A percentile compares a stretch with the other conserved stretches of the same genome.
These are phyloP conservation scores for Gypsophila paniculata DNA, from an alignment of 179 eudicot genomes.

Conservation along the genomic window DNA sequence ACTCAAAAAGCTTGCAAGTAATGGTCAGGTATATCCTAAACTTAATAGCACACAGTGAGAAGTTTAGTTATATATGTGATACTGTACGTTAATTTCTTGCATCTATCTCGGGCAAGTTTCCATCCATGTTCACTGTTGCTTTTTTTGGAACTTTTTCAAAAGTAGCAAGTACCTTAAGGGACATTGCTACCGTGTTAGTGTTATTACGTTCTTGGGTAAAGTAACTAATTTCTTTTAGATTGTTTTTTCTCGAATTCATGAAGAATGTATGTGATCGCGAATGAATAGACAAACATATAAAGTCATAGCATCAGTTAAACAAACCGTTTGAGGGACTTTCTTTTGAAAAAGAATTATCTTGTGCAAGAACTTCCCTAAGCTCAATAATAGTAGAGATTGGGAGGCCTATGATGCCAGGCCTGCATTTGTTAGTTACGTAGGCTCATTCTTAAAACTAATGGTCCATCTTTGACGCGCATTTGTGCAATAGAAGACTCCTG, in stretches of 20 bases:
- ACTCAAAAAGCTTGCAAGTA: neutral
- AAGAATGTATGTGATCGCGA: neutral
- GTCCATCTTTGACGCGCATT: neutral
- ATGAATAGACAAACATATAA: neutral
- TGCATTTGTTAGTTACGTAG: neutral
- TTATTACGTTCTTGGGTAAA: neutral
- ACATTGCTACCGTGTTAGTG: neutral
- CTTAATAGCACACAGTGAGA: conserved; percentile 2
- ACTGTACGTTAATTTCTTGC: neutral
- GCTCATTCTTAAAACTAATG: neutral
- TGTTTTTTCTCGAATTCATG: neutral
- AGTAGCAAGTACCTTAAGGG: neutral
- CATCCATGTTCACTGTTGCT: neutral
- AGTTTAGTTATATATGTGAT: neutral
- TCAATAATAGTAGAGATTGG: neutral
- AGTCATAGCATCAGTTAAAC: neutral
- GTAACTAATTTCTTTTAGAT: neutral
- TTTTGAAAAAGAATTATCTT: neutral
- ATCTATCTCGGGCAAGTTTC: conserved; percentile 2
- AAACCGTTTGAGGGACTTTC: neutral
- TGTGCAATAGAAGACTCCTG: neutral
- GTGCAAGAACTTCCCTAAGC: neutral
- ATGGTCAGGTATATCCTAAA: conserved; percentile 13
- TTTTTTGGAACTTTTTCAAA: neutral
- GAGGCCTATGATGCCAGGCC: neutral